Conservation (phyloP, 2,329 filamentous ascomycete genomes). For the Ophiocordyceps camponoti-saundersi region DNA sequence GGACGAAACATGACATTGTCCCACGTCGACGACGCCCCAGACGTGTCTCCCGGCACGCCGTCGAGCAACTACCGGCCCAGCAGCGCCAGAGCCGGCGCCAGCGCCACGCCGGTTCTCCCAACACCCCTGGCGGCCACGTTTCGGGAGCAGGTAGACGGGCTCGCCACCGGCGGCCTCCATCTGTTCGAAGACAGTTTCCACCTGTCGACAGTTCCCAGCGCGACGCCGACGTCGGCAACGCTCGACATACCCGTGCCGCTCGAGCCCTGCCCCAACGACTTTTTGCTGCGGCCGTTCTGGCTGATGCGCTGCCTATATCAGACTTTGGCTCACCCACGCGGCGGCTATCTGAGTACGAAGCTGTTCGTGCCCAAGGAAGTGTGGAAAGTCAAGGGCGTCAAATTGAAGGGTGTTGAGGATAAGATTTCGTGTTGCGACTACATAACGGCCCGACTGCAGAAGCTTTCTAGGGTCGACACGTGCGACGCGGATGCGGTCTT, state of each 20-base stretch:
- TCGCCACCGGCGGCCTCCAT: constrained; percentile 51
- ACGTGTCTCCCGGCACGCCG: constrained; percentile 59
- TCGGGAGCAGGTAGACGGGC: constrained; percentile 35
- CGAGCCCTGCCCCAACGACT: constrained; percentile 81
- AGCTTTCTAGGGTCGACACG: constrained; percentile 69
- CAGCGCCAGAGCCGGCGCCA: constrained; percentile 28
- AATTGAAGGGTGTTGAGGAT: constrained; percentile 79
- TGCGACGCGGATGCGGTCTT: constrained; percentile 81
- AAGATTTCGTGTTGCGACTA: constrained; percentile 87
- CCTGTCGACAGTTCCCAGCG: constrained; percentile 41
- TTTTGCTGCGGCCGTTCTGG: constrained; percentile 90
- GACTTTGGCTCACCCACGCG: constrained; percentile 77
- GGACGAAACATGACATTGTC: constrained; percentile 56
- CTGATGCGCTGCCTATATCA: constrained; percentile 90
- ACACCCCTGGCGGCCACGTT: constrained; percentile 51
- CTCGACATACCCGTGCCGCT: constrained; percentile 57
- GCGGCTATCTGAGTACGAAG: constrained; percentile 80
- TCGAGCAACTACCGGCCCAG: constrained; percentile 51
- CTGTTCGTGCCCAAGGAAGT: constrained; percentile 86
- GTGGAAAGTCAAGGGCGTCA: constrained; percentile 87
- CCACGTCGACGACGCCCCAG: constrained; percentile 41
- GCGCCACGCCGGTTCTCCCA: constrained; percentile 41
- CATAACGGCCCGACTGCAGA: constrained; percentile 73
- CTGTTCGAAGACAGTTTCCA: constrained; percentile 77
- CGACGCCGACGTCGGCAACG: constrained; percentile 44